phyloP scores from a whole-genome alignment of 345 rosid species.

The Brassica juncea region DNA sequence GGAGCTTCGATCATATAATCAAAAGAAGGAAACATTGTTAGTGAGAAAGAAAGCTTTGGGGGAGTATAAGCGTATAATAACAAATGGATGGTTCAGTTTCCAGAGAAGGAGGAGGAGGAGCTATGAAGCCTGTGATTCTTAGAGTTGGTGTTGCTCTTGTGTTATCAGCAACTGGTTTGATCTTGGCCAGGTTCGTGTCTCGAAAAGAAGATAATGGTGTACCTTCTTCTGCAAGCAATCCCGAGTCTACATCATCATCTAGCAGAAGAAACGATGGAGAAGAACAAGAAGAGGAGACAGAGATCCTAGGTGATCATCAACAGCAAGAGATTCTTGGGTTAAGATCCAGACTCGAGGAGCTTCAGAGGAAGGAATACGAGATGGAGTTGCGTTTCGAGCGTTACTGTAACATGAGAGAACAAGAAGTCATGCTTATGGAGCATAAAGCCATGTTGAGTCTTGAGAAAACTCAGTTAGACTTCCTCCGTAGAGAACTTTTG shows the following conservation, averaged over 20 bases:
- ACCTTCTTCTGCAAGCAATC: conserved; percentile 29
- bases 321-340: conserved; percentile 47
- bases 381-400: conserved; percentile 45
- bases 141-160: conserved; percentile 66
- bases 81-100: conserved; percentile 47
- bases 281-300: conserved; percentile 23
- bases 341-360: conserved; percentile 44
- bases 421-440: conserved; percentile 60
- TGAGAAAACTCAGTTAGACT: conserved; percentile 48
- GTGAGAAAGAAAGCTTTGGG: neutral
- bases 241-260: conserved; percentile 32
- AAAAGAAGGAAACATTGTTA: conserved; percentile 3
- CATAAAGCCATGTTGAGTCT: conserved; percentile 44
- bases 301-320: conserved; percentile 13
- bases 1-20: conserved; percentile 11
- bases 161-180: conserved; percentile 64
- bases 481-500: conserved; percentile 50
- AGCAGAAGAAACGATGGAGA: conserved; percentile 29
- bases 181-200: conserved; percentile 50
- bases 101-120: conserved; percentile 43
- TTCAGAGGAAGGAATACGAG: conserved; percentile 53
- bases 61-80: neutral
- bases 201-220: conserved; percentile 31
- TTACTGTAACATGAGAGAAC: conserved; percentile 57
- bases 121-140: conserved; percentile 58